phyloP scores from a whole-genome alignment of 148 eudicot genomes.

The Diospyros lotus region DNA sequence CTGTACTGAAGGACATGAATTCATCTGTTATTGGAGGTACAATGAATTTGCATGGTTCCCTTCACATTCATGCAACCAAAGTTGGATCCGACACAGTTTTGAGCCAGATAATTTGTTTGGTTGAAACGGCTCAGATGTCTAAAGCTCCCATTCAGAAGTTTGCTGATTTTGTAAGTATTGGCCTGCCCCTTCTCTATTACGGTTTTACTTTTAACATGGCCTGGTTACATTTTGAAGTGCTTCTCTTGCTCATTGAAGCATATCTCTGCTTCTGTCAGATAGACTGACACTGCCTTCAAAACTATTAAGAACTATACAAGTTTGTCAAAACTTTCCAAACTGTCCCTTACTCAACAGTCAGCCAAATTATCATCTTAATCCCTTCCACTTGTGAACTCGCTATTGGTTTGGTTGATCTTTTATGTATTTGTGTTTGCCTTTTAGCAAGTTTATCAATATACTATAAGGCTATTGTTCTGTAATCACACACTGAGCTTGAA shows the following conservation, averaged over 20 bases:
- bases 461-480: no score
- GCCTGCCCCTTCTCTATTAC: background rate
- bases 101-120: slow-evolving; percentile 93
- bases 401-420: background rate
- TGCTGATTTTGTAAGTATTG: slow-evolving; percentile 74
- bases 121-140: slow-evolving; percentile 97
- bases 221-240: background rate
- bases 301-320: background rate
- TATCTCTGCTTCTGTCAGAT: background rate
- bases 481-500: no score
- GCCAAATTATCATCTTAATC: background rate
- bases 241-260: background rate
- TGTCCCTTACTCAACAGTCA: background rate
- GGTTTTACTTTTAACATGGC: background rate
- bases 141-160: slow-evolving; percentile 98
- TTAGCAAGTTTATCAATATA: background rate
- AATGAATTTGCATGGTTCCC: slow-evolving; percentile 89
- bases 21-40: slow-evolving; percentile 89
- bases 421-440: background rate
- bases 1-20: slow-evolving; percentile 64
- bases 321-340: background rate
- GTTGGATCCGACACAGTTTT: slow-evolving; percentile 90
- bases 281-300: background rate
- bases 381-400: background rate
- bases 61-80: slow-evolving; percentile 85